Conservation (phyloP, 1,284 basidiomycete species). For the Sanghuangporus baumii region DNA sequence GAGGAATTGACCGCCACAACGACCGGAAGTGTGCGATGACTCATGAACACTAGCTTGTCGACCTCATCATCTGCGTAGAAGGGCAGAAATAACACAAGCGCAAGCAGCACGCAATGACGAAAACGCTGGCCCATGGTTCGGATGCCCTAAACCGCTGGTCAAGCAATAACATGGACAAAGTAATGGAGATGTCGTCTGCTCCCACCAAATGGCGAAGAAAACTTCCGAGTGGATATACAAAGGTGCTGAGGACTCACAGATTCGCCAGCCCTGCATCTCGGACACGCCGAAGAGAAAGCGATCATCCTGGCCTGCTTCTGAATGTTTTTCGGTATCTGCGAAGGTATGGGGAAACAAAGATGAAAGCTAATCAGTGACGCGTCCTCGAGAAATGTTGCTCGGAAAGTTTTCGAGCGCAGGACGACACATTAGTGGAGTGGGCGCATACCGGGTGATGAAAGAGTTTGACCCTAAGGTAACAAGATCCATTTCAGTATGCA, state of each 20-base stretch:
- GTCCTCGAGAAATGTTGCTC: neutral
- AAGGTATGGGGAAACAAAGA: neutral
- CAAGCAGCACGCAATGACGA: neutral
- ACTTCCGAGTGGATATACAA: slow-evolving; percentile 1
- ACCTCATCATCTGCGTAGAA: neutral
- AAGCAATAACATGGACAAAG: neutral
- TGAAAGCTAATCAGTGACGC: slow-evolving; percentile 4
- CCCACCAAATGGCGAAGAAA: slow-evolving; percentile 2
- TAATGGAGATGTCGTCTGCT: neutral
- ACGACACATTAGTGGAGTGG: neutral
- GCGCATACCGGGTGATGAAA: slow-evolving; percentile 56
- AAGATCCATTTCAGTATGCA: neutral
- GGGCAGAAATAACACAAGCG: neutral
- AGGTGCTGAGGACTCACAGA: slow-evolving; percentile 63
- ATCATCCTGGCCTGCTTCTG: slow-evolving; percentile 73
- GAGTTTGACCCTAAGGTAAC: slow-evolving; percentile 58
- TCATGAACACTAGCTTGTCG: neutral
- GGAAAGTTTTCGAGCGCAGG: neutral
- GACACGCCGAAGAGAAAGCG: slow-evolving; percentile 80
- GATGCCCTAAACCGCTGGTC: neutral
- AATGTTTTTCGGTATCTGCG: slow-evolving; percentile 80
- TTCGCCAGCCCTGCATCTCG: slow-evolving; percentile 99
- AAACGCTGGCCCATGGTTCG: neutral
- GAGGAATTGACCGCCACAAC: neutral
- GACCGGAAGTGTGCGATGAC: neutral